Evolutionary conservation across 495 filamentous ascomycete genomes (phyloP).

Genomic region (Podospora fimiseda): DNA sequence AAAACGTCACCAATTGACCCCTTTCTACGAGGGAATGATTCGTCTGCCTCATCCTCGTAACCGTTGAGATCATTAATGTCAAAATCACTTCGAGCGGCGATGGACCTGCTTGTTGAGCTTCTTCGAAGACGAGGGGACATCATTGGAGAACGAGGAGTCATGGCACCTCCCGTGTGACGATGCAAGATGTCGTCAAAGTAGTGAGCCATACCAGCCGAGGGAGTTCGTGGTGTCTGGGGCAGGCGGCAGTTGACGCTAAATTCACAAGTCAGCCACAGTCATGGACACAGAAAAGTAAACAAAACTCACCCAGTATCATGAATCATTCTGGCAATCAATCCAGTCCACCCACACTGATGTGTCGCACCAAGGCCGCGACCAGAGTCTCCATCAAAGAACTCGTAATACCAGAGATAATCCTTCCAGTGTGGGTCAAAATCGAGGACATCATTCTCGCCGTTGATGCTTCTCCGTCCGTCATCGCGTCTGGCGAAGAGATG

Average conservation of each 20-base stretch:
- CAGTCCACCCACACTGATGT: conserved; percentile 98
- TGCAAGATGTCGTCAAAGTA: conserved; percentile 94
- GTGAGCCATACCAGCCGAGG: conserved; percentile 71
- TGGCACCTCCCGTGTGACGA: conserved; percentile 32
- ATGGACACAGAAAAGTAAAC: conserved; percentile 1
- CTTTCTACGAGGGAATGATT: conserved; percentile 1
- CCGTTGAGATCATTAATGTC: conserved; percentile 34
- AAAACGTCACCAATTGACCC: background rate
- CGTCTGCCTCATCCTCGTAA: conserved; percentile 28
- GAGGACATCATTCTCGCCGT: conserved; percentile 70
- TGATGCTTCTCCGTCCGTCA: conserved; percentile 79
- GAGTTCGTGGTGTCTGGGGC: conserved; percentile 86
- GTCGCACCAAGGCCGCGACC: conserved; percentile 86
- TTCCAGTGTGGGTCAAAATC: conserved; percentile 91
- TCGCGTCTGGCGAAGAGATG: conserved; percentile 81
- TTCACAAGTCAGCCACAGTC: conserved; percentile 13
- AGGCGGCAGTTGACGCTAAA: conserved; percentile 78
- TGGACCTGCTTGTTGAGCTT: conserved; percentile 78
- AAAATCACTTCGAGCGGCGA: conserved; percentile 80
- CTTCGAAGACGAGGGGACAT: conserved; percentile 55
- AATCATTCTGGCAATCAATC: conserved; percentile 90
- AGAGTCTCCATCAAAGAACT: conserved; percentile 92
- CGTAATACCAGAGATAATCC: conserved; percentile 91
- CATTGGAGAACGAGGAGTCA: conserved; percentile 33
- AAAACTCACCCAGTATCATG: conserved; percentile 81